Evolutionary conservation across 495 filamentous ascomycete genomes (phyloP).

Genomic region (Rostrohypoxylon terebratum): DNA sequence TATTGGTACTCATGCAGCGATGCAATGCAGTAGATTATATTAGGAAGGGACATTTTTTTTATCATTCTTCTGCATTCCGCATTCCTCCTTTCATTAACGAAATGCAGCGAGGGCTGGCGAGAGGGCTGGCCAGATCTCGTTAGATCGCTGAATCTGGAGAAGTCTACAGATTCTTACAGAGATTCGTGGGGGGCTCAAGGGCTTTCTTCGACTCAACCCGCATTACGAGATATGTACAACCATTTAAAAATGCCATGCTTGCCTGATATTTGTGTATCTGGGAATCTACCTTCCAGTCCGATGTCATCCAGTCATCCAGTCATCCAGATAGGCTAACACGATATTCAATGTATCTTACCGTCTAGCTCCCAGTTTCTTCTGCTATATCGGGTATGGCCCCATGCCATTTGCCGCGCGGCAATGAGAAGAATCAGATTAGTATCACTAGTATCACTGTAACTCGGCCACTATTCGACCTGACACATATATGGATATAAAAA

Average conservation of each 20-base stretch:
- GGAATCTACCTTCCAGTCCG: too few species aligned
- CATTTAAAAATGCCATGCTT: constrained; percentile 5
- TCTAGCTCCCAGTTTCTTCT: constrained; percentile 5
- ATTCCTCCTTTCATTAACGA: constrained; percentile 23
- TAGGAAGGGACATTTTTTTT: not conserved
- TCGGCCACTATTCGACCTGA: not conserved
- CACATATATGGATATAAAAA: constrained; percentile 22
- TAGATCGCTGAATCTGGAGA: constrained; percentile 26
- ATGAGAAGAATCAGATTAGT: constrained; percentile 26
- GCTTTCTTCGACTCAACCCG: not conserved
- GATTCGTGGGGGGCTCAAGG: not conserved
- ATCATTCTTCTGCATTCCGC: constrained; percentile 23
- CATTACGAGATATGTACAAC: not conserved
- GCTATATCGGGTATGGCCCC: constrained; percentile 26
- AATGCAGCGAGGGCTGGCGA: not conserved
- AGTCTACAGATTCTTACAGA: constrained; percentile 11
- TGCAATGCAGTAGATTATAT: constrained; percentile 9
- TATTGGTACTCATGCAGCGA: constrained; percentile 28
- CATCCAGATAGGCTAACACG: not conserved
- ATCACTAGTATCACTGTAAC: constrained; percentile 12
- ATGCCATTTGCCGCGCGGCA: constrained; percentile 45
- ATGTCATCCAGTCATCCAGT: not conserved
- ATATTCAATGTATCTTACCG: constrained; percentile 9
- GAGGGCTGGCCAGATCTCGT: constrained; percentile 25
- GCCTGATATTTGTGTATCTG: constrained; percentile 3